phyloP scores from a whole-genome alignment of 192 early-diverging fungal genomes.

The Backusella westeae region DNA sequence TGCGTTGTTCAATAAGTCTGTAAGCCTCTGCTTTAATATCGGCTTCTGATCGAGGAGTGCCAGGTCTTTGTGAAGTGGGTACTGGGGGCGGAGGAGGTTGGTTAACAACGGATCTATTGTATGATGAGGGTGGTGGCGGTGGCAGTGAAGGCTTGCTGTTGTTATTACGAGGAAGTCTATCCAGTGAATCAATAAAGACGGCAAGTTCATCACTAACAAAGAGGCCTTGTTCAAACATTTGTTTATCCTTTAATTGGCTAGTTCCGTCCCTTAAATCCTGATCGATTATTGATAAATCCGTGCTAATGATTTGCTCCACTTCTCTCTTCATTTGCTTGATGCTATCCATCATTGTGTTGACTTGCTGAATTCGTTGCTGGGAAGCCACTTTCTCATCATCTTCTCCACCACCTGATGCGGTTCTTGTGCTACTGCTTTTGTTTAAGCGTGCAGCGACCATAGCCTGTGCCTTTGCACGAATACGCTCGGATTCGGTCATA shows the following conservation, averaged over 20 bases:
- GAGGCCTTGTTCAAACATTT: conserved; percentile 37
- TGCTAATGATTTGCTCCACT: background rate
- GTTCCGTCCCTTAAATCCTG: background rate
- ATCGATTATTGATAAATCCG: conserved; percentile 16
- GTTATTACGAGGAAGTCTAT: background rate
- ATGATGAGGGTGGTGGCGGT: background rate
- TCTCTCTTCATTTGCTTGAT: background rate
- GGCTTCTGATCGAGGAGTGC: conserved; percentile 38
- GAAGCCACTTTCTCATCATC: background rate
- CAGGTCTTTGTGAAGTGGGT: conserved; percentile 26
- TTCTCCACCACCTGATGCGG: background rate
- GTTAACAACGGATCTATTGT: background rate
- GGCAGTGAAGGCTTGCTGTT: background rate
- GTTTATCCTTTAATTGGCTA: conserved; percentile 1
- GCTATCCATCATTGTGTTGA: background rate
- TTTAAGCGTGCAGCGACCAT: conserved; percentile 48
- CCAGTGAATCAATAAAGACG: conserved; percentile 26
- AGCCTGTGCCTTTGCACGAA: conserved; percentile 44
- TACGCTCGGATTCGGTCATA: conserved; percentile 46
- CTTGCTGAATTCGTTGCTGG: background rate
- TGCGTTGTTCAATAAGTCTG: conserved; percentile 45
- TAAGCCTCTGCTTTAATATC: conserved; percentile 56
- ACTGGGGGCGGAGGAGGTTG: conserved; percentile 23
- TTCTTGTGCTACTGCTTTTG: conserved; percentile 6
- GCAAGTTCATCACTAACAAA: conserved; percentile 30